These are phyloP conservation scores for Glycine soja DNA, from an alignment of 306 rosid genomes.

Conservation along the genomic window DNA sequence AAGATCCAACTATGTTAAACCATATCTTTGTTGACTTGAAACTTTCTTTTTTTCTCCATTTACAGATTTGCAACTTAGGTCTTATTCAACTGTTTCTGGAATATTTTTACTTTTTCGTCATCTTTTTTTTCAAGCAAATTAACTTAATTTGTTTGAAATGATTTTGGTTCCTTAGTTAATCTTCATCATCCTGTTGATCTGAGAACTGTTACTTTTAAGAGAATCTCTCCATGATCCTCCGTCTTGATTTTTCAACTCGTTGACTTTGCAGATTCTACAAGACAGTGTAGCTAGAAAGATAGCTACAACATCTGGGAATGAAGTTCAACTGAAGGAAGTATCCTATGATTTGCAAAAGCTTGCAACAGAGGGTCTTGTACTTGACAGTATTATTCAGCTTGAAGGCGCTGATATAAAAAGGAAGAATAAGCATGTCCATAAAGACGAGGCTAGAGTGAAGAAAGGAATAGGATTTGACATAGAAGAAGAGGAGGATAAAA, in stretches of 20 bases:
- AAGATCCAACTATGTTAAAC: constrained; percentile 32
- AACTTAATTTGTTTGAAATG: background rate
- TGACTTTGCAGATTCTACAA: constrained; percentile 48
- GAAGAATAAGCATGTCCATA: background rate
- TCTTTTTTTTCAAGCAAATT: background rate
- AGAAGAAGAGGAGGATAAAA: background rate
- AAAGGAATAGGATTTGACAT: background rate
- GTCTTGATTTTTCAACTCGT: background rate
- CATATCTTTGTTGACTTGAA: constrained; percentile 17
- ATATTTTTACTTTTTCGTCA: background rate
- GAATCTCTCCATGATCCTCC: background rate
- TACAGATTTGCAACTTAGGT: background rate
- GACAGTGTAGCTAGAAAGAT: constrained; percentile 55
- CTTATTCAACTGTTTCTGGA: background rate
- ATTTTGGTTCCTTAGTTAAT: constrained; percentile 2
- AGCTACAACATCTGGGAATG: background rate
- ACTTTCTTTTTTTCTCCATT: background rate
- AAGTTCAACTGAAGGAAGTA: constrained; percentile 18
- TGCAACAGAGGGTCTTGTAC: constrained; percentile 38
- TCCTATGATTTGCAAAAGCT: constrained; percentile 39
- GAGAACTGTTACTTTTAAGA: background rate
- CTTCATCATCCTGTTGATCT: background rate
- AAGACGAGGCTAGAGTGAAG: background rate
- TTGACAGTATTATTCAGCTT: constrained; percentile 35
- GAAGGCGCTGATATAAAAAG: constrained; percentile 24